phyloP scores from a whole-genome alignment of 495 filamentous ascomycete species.

The Penicillium daleae region DNA sequence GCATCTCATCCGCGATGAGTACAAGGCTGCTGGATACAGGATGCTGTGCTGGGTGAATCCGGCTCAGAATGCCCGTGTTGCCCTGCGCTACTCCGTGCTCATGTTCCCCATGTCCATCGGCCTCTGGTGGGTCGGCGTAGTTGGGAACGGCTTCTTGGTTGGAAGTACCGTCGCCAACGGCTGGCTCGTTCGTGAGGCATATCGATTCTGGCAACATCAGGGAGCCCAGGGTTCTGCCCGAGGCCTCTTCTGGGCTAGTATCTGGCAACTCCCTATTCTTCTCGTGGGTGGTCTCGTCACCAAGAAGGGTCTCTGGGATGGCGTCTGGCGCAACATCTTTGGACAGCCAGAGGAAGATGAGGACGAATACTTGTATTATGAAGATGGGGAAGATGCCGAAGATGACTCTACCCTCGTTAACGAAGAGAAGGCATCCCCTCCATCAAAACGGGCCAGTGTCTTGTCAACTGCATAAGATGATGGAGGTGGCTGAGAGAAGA shows the following conservation, averaged over 20 bases:
- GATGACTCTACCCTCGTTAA: not conserved
- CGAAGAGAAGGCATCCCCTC: not conserved
- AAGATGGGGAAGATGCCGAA: slow-evolving; percentile 37
- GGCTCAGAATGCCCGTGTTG: slow-evolving; percentile 78
- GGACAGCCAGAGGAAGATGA: slow-evolving; percentile 55
- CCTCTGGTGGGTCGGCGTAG: slow-evolving; percentile 78
- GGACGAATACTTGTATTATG: slow-evolving; percentile 45
- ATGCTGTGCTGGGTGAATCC: slow-evolving; percentile 94
- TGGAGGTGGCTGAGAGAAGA: not conserved
- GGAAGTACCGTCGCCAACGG: slow-evolving; percentile 81
- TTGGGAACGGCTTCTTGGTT: slow-evolving; percentile 83
- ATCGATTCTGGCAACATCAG: slow-evolving; percentile 77
- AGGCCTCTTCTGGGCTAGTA: slow-evolving; percentile 93
- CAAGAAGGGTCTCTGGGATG: slow-evolving; percentile 92
- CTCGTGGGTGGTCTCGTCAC: slow-evolving; percentile 89
- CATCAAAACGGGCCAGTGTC: slow-evolving; percentile 18
- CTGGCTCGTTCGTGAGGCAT: slow-evolving; percentile 84
- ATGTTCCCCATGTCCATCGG: slow-evolving; percentile 88
- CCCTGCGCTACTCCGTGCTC: slow-evolving; percentile 81
- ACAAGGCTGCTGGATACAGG: slow-evolving; percentile 80
- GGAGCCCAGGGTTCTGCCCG: slow-evolving; percentile 82
- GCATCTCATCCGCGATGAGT: slow-evolving; percentile 86
- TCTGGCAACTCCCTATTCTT: slow-evolving; percentile 92
- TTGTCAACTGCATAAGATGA: slow-evolving; percentile 20
- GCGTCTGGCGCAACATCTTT: slow-evolving; percentile 71